Evolutionary conservation across 768 basidiomycete genomes (phyloP).

Genomic region (Phlebiopsis gigantea): DNA sequence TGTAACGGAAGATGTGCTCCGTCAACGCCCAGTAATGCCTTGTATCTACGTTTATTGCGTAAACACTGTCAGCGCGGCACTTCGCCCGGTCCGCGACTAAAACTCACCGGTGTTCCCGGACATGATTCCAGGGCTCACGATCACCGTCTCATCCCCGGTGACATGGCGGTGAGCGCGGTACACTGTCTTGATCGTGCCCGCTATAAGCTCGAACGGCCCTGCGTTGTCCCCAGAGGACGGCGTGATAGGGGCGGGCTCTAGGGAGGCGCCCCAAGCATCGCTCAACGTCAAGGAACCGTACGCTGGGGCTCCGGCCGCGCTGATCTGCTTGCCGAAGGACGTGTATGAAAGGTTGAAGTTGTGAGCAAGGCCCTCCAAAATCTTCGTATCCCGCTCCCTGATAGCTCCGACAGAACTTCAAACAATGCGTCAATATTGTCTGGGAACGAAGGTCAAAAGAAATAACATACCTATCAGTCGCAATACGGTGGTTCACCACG

Average conservation of each 20-base stretch:
- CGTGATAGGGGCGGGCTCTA: slow-evolving; percentile 39
- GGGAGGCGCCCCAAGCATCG: slow-evolving; percentile 30
- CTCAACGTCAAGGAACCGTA: slow-evolving; percentile 33
- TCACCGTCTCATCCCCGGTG: slow-evolving; percentile 19
- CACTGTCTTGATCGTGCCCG: slow-evolving; percentile 38
- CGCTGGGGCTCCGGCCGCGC: slow-evolving; percentile 18
- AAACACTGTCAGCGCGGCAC: not conserved
- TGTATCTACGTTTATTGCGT: slow-evolving; percentile 30
- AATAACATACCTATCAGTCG: slow-evolving; percentile 23
- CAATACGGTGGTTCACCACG: slow-evolving; percentile 23
- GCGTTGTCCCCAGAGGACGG: slow-evolving; percentile 28
- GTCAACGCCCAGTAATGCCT: slow-evolving; percentile 41
- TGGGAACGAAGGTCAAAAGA: not conserved
- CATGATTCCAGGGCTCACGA: slow-evolving; percentile 36
- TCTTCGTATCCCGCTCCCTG: slow-evolving; percentile 24
- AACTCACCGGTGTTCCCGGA: slow-evolving; percentile 31
- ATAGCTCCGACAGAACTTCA: slow-evolving; percentile 27
- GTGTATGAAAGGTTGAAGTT: slow-evolving; percentile 37
- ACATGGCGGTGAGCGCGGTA: slow-evolving; percentile 27
- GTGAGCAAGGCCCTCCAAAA: slow-evolving; percentile 25
- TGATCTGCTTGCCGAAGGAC: slow-evolving; percentile 34
- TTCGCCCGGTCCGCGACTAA: not conserved
- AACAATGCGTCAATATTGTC: not conserved
- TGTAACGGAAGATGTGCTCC: slow-evolving; percentile 42
- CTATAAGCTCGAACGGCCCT: slow-evolving; percentile 34